A percentile compares a stretch with the other conserved stretches of the same genome.
Conservation (phyloP, 371 early-diverging fungal species). For the Apophysomyces sp. region DNA sequence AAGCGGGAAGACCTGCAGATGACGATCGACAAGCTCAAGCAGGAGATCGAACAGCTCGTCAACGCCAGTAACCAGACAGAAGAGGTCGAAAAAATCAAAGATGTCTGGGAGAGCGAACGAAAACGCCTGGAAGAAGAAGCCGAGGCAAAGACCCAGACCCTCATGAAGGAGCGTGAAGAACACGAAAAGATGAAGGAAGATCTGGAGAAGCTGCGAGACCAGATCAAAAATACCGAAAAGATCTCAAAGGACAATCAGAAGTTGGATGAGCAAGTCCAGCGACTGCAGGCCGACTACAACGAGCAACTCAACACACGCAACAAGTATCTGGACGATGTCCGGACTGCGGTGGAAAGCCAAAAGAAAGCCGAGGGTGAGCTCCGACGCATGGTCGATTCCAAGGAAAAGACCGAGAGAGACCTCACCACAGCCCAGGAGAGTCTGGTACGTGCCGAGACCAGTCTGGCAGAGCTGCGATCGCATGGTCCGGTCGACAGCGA, state of each 20-base stretch:
- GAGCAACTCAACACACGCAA: slow-evolving; percentile 31
- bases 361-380: slow-evolving; percentile 48
- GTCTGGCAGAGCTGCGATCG: slow-evolving; percentile 18
- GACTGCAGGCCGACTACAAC: slow-evolving; percentile 35
- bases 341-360: slow-evolving; percentile 40
- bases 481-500: slow-evolving; percentile 32
- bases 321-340: slow-evolving; percentile 39
- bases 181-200: slow-evolving; percentile 37
- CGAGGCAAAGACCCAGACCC: slow-evolving; percentile 26
- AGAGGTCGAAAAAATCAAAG: slow-evolving; percentile 48
- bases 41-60: slow-evolving; percentile 49
- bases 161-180: slow-evolving; percentile 29
- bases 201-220: slow-evolving; percentile 31
- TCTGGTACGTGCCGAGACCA: slow-evolving; percentile 16
- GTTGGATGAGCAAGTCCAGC: slow-evolving; percentile 34
- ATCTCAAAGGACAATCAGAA: slow-evolving; percentile 31
- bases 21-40: slow-evolving; percentile 47
- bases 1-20: slow-evolving; percentile 34
- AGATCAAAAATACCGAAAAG: slow-evolving; percentile 44
- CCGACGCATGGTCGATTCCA: slow-evolving; percentile 35
- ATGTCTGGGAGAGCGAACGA: slow-evolving; percentile 58
- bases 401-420: slow-evolving; percentile 44
- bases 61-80: slow-evolving; percentile 35
- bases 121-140: slow-evolving; percentile 51
- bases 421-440: slow-evolving; percentile 16